Percentiles rank a stretch among this genome's conserved stretches.
These are phyloP conservation scores for Carex littledalei DNA, from an alignment of 176 grass and related monocot species.

Conservation along the genomic window DNA sequence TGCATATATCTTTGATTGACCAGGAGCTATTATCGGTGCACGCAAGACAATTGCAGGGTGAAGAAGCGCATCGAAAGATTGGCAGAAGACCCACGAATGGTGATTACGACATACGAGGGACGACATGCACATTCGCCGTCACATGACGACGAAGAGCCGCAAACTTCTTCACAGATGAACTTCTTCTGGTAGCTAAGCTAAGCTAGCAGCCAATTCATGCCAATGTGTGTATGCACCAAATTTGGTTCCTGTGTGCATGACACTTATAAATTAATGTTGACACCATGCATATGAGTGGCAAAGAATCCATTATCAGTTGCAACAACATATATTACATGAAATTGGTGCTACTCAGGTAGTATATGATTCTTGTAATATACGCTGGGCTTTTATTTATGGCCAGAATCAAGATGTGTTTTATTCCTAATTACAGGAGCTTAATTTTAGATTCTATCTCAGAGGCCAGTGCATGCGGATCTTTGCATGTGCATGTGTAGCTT, in stretches of 20 bases:
- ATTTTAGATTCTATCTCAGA: slow-evolving; percentile 1
- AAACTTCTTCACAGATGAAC: slow-evolving; percentile 48
- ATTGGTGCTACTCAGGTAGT: neutral
- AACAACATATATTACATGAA: neutral
- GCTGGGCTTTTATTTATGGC: neutral
- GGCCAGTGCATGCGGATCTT: neutral
- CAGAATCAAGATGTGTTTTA: neutral
- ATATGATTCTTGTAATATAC: neutral
- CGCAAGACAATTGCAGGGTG: slow-evolving; percentile 72
- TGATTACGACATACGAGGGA: slow-evolving; percentile 90
- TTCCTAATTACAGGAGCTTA: neutral
- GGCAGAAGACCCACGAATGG: slow-evolving; percentile 78
- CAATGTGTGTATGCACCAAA: neutral
- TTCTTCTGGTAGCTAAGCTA: slow-evolving; percentile 55
- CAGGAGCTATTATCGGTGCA: slow-evolving; percentile 92
- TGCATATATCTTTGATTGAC: neutral
- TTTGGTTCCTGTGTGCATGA: neutral
- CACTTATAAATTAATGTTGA: neutral
- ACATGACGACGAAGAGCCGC: slow-evolving; percentile 52
- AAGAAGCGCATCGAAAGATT: slow-evolving; percentile 86
- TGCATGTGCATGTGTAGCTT: slow-evolving; percentile 4
- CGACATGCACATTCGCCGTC: slow-evolving; percentile 83
- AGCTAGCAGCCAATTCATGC: too few species aligned
- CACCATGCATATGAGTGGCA: neutral
- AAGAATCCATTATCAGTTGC: neutral